Conservation (phyloP, 2,329 filamentous ascomycete species). For the Podosphaera leucotricha region DNA sequence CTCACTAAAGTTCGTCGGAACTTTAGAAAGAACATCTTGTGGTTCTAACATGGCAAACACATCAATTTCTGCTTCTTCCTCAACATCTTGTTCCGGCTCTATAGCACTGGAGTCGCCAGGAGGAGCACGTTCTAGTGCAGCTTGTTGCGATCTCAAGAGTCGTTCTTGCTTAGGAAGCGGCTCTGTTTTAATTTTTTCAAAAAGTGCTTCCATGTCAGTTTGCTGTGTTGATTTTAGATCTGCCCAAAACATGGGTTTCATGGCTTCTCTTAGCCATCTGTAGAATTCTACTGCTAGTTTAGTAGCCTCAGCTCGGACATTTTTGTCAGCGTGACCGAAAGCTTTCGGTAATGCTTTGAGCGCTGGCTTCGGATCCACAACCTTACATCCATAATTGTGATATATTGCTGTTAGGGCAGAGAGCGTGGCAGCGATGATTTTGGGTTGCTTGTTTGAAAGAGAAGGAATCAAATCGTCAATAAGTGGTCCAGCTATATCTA, state of each 20-base stretch:
- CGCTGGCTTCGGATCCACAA: slow-evolving; percentile 76
- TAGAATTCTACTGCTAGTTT: slow-evolving; percentile 85
- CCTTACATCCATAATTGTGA: slow-evolving; percentile 86
- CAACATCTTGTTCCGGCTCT: slow-evolving; percentile 32
- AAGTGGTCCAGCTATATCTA: slow-evolving; percentile 65
- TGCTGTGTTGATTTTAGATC: slow-evolving; percentile 93
- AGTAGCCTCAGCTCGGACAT: slow-evolving; percentile 82
- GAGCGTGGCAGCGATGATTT: slow-evolving; percentile 56
- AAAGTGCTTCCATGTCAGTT: slow-evolving; percentile 75
- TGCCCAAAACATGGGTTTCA: slow-evolving; percentile 95
- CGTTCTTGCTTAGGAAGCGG: slow-evolving; percentile 73
- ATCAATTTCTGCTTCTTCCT: slow-evolving; percentile 46
- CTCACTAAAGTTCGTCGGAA: slow-evolving; percentile 64
- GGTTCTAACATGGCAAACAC: slow-evolving; percentile 64
- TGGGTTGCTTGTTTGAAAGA: slow-evolving; percentile 72
- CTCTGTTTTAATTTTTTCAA: slow-evolving; percentile 81
- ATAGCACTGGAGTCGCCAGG: slow-evolving; percentile 31
- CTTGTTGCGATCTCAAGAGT: slow-evolving; percentile 72
- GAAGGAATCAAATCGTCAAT: slow-evolving; percentile 75
- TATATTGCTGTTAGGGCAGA: slow-evolving; percentile 62
- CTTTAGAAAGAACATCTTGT: slow-evolving; percentile 60
- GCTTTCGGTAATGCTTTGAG: slow-evolving; percentile 73
- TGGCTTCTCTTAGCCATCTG: slow-evolving; percentile 87
- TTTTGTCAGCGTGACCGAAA: slow-evolving; percentile 94
- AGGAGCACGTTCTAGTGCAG: slow-evolving; percentile 46